phyloP scores from a whole-genome alignment of 2,329 filamentous ascomycete species.

The Arthroderma sp. region DNA sequence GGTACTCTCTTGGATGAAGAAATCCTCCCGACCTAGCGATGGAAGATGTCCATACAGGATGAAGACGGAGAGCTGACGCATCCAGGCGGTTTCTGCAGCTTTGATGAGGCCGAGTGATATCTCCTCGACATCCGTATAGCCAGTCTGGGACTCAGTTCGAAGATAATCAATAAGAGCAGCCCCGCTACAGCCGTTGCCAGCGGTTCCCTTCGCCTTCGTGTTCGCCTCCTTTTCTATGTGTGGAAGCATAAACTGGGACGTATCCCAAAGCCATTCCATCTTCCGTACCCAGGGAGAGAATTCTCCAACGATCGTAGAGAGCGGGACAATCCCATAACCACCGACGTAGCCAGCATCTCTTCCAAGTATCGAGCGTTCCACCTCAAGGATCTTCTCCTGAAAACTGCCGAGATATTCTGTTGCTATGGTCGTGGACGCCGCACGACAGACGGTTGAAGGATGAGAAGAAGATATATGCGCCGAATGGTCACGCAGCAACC shows the following conservation, averaged over 20 bases:
- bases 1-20: conserved; percentile 56
- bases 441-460: conserved; percentile 71
- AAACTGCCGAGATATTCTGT: conserved; percentile 67
- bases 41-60: conserved; percentile 78
- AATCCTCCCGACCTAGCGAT: conserved; percentile 65
- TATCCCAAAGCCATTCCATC: conserved; percentile 74
- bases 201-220: conserved; percentile 16
- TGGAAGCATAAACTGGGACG: conserved; percentile 56
- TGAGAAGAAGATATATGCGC: conserved; percentile 58
- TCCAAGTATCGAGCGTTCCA: conserved; percentile 65
- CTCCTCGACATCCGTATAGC: conserved; percentile 73
- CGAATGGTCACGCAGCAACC: conserved; percentile 56
- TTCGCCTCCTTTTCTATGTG: conserved; percentile 22
- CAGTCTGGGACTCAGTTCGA: conserved; percentile 66
- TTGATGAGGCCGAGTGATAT: conserved; percentile 61
- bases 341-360: conserved; percentile 71
- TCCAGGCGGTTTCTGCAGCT: conserved; percentile 77
- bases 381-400: conserved; percentile 69
- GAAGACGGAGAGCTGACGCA: conserved; percentile 84
- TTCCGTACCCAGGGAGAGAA: conserved; percentile 78
- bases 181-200: conserved; percentile 44
- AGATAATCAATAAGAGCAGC: conserved; percentile 66
- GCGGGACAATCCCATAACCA: conserved; percentile 82
- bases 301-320: conserved; percentile 71
- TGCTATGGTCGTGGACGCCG: conserved; percentile 66